phyloP scores from a whole-genome alignment of 306 rosid species.

The Crotalaria pallida region DNA sequence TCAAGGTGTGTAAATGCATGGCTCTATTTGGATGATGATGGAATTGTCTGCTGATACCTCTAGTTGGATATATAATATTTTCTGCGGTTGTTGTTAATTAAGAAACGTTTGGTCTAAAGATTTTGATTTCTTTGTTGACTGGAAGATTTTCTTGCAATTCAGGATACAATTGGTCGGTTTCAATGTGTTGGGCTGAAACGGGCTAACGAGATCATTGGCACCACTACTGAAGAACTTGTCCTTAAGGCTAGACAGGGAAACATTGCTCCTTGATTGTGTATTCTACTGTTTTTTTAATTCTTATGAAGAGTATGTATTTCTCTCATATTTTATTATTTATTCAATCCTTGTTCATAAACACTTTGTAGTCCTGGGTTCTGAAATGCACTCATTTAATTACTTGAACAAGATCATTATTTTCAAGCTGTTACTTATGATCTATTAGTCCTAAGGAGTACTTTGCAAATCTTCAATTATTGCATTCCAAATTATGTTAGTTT shows the following conservation, averaged over 20 bases:
- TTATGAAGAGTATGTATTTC: not conserved
- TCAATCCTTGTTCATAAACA: not conserved
- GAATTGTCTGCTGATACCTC: not conserved
- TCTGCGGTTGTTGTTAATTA: not conserved
- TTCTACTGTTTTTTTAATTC: conserved; percentile 1
- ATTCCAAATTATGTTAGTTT: no score
- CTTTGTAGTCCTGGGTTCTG: not conserved
- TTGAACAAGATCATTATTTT: not conserved
- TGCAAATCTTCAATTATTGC: no score
- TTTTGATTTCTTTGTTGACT: not conserved
- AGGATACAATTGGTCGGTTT: conserved; percentile 68
- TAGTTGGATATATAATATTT: not conserved
- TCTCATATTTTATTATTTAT: not conserved
- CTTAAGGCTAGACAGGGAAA: conserved; percentile 50
- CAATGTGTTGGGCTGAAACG: conserved; percentile 71
- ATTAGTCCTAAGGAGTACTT: no score
- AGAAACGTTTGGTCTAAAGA: not conserved
- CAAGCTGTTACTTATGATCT: not conserved
- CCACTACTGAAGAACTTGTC: conserved; percentile 83
- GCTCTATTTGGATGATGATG: not conserved
- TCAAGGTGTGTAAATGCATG: not conserved
- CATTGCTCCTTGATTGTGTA: conserved; percentile 15
- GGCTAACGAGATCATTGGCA: conserved; percentile 81
- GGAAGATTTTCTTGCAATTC: conserved; percentile 13
- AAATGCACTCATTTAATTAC: not conserved